These are phyloP conservation scores for Backusella morwellensis DNA, from an alignment of 192 early-diverging fungal species.

Conservation along the genomic window DNA sequence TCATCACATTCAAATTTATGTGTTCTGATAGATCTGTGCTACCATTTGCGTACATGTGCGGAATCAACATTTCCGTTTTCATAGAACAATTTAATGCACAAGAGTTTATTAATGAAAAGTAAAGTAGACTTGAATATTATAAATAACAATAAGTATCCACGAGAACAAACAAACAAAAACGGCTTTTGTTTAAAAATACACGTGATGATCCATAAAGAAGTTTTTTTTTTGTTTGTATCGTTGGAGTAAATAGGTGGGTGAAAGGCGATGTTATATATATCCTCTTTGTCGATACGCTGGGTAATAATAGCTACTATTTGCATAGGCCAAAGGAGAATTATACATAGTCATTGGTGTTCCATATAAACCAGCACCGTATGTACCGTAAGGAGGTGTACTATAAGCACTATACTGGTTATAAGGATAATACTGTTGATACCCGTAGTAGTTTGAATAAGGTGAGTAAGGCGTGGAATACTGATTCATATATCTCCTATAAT, in stretches of 20 bases:
- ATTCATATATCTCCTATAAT: background rate
- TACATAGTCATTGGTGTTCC: background rate
- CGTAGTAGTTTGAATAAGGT: background rate
- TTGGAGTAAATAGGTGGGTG: background rate
- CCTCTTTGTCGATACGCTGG: background rate
- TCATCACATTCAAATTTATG: background rate
- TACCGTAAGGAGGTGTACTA: background rate
- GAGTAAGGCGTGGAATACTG: background rate
- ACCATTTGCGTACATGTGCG: background rate
- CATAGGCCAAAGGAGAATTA: background rate
- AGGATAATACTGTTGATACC: background rate
- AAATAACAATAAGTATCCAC: background rate
- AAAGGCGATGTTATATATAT: background rate
- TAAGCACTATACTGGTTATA: background rate
- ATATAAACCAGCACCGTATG: background rate
- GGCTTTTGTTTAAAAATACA: background rate
- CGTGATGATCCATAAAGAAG: background rate
- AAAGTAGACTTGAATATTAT: background rate
- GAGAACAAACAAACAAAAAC: conserved; percentile 1
- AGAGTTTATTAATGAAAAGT: background rate
- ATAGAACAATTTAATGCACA: background rate
- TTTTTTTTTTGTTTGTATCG: background rate
- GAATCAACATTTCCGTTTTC: background rate
- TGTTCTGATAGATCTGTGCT: background rate
- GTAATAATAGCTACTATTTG: background rate